Evolutionary conservation across 495 filamentous ascomycete genomes (phyloP).

Genomic region (Thozetella sp.): DNA sequence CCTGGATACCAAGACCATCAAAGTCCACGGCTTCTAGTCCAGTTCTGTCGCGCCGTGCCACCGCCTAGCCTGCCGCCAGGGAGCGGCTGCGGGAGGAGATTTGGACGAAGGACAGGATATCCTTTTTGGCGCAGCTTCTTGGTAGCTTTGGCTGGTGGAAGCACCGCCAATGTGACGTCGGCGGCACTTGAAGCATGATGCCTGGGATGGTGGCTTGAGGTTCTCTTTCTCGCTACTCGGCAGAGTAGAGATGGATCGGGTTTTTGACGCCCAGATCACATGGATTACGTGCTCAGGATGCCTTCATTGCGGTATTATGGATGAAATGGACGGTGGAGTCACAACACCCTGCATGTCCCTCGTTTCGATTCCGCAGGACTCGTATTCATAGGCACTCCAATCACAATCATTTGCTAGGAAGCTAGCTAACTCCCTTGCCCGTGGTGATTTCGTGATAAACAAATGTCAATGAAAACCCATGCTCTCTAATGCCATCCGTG

Average conservation of each 20-base stretch:
- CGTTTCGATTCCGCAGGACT: constrained; percentile 20
- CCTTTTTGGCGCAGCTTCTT: not conserved
- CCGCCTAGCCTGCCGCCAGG: constrained; percentile 15
- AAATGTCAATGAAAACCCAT: not conserved
- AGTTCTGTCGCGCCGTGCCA: constrained; percentile 30
- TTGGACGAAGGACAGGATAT: not conserved
- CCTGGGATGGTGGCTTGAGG: not conserved
- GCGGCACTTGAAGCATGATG: not conserved
- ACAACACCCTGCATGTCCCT: constrained; percentile 21
- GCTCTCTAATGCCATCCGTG: too few relatives aligned
- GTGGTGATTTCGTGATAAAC: not conserved
- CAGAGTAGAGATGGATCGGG: not conserved
- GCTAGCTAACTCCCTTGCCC: too few relatives aligned
- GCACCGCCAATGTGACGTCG: not conserved
- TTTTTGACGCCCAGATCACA: constrained; percentile 4
- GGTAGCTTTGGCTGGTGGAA: not conserved
- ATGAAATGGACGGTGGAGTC: constrained; percentile 15
- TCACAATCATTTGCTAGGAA: constrained; percentile 1
- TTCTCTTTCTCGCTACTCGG: not conserved
- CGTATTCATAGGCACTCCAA: constrained; percentile 21
- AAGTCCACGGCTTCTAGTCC: constrained; percentile 84
- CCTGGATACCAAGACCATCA: constrained; percentile 95
- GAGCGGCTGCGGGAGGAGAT: constrained; percentile 12
- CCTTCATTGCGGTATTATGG: constrained; percentile 5
- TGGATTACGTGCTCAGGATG: constrained; percentile 16